Conservation (phyloP, 2,329 filamentous ascomycete genomes). For the Epichloe sibirici region DNA sequence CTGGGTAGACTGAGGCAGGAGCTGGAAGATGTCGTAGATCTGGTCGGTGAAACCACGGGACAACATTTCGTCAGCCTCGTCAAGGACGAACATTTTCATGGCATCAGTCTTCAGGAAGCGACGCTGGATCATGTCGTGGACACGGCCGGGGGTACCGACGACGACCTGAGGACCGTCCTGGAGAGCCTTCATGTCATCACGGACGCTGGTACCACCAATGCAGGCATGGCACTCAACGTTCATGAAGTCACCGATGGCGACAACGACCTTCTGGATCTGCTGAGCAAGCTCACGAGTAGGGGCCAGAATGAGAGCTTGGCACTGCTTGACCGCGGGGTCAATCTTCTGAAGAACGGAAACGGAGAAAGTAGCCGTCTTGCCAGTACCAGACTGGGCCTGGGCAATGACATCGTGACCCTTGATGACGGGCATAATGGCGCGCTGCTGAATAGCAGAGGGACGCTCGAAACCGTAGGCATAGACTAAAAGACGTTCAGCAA, state of each 20-base stretch:
- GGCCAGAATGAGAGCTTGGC: conserved; percentile 95
- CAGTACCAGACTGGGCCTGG: conserved; percentile 98
- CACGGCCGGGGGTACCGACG: conserved; percentile 94
- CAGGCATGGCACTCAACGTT: conserved; percentile 98
- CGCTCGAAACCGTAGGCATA: conserved; percentile 99
- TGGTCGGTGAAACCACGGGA: conserved; percentile 99
- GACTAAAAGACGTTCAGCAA: conserved; percentile 33
- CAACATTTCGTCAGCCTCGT: conserved; percentile 99
- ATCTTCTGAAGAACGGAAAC: conserved; percentile 99
- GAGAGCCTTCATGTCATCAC: conserved; percentile 97
- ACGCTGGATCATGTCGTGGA: conserved; percentile 99
- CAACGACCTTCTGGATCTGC: conserved; percentile 98
- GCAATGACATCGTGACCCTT: conserved; percentile 99
- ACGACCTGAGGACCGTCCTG: conserved; percentile 94
- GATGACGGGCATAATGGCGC: conserved; percentile 99
- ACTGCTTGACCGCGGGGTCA: conserved; percentile 86
- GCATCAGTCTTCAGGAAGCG: conserved; percentile 91
- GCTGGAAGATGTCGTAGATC: conserved; percentile 99
- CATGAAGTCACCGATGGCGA: conserved; percentile 99
- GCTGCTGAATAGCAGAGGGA: conserved; percentile 98
- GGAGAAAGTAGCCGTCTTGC: conserved; percentile 99
- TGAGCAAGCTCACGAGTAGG: conserved; percentile 97
- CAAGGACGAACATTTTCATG: conserved; percentile 99
- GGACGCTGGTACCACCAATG: conserved; percentile 95
- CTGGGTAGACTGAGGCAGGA: conserved; percentile 94